These are phyloP conservation scores for Globisporangium cystogenes DNA, from an alignment of 352 stramenopile genomes.

Conservation along the genomic window DNA sequence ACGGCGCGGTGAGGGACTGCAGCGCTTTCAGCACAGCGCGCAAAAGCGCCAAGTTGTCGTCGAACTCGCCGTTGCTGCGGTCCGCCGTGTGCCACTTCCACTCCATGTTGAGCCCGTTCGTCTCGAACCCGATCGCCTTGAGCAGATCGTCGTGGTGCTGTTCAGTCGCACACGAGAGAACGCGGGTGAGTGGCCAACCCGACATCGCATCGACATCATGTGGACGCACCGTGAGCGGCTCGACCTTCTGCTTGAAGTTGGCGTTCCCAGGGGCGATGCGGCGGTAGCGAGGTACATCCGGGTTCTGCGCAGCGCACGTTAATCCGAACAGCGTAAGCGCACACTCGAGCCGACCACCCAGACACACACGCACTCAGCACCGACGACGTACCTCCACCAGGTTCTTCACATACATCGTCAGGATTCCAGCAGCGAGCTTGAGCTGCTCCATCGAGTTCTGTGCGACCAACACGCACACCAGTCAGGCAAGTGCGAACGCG, in stretches of 20 bases:
- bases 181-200: too few species aligned
- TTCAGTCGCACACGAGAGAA: not conserved
- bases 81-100: conserved; percentile 77
- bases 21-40: conserved; percentile 52
- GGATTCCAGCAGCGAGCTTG: conserved; percentile 57
- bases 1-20: conserved; percentile 39
- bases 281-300: conserved; percentile 74
- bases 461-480: not conserved
- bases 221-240: conserved; percentile 58
- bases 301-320: conserved; percentile 38
- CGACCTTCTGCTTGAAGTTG: conserved; percentile 86
- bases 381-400: conserved; percentile 50
- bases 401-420: conserved; percentile 88
- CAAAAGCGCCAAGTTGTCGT: conserved; percentile 63
- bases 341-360: not conserved
- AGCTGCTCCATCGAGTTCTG: conserved; percentile 73
- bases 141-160: conserved; percentile 75
- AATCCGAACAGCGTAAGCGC: not conserved
- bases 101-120: conserved; percentile 69
- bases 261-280: conserved; percentile 70
- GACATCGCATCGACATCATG: too few species aligned
- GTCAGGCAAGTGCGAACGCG: not conserved
- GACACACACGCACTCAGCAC: not conserved
- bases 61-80: conserved; percentile 51
- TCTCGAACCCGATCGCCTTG: conserved; percentile 74